Evolutionary conservation across 208 protist genomes (phyloP).

Genomic region (Borovskyia barvae): DNA sequence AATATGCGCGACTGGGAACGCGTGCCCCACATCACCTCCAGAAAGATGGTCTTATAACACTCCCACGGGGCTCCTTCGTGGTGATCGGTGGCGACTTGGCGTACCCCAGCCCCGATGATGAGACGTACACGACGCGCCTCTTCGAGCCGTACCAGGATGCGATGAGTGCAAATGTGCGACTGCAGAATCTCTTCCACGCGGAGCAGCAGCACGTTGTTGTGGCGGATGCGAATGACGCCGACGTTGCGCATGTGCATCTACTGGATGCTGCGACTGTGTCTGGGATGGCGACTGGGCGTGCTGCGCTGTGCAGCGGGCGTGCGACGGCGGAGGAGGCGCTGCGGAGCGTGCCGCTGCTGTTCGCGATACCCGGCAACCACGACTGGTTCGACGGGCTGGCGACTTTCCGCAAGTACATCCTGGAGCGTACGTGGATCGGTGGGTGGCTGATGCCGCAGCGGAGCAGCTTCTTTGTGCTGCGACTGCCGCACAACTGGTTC

Average conservation of each 20-base stretch:
- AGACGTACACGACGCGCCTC: conserved; percentile 75
- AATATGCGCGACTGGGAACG: too few relatives aligned
- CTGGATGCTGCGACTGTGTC: conserved; percentile 47
- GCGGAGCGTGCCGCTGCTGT: conserved; percentile 65
- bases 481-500: conserved; percentile 84
- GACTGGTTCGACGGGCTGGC: conserved; percentile 89
- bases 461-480: conserved; percentile 77
- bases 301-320: conserved; percentile 19
- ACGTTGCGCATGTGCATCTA: conserved; percentile 58
- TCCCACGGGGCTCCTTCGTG: conserved; percentile 77
- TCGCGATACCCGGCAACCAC: conserved; percentile 87
- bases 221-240: conserved; percentile 35
- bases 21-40: neutral
- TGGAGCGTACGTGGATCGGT: conserved; percentile 68
- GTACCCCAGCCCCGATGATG: conserved; percentile 73
- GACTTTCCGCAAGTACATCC: conserved; percentile 77
- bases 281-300: conserved; percentile 23
- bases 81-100: conserved; percentile 81
- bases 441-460: conserved; percentile 88
- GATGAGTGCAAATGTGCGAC: conserved; percentile 33
- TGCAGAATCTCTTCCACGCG: conserved; percentile 49
- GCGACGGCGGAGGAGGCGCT: conserved; percentile 49
- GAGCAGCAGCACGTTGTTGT: conserved; percentile 44
- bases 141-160: conserved; percentile 73
- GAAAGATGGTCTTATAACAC: conserved; percentile 15